These are phyloP conservation scores for Axilococcus clingmanii DNA, from an alignment of 139 green algal genomes.

Conservation along the genomic window DNA sequence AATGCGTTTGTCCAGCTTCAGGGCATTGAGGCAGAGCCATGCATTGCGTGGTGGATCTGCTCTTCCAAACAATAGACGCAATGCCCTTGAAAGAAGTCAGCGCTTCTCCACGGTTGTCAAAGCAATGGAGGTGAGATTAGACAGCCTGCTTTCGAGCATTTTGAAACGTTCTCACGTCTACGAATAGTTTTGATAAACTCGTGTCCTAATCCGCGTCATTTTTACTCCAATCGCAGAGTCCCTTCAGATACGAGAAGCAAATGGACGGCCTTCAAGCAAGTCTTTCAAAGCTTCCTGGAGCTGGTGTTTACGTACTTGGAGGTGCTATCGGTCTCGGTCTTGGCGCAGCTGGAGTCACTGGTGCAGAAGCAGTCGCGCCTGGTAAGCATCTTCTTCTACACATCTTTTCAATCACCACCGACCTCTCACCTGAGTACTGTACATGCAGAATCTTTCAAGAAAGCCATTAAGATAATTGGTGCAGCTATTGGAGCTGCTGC, in stretches of 20 bases:
- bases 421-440: neutral
- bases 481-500: slow-evolving; percentile 36
- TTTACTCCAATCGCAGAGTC: slow-evolving; percentile 34
- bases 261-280: slow-evolving; percentile 46
- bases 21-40: too few species aligned
- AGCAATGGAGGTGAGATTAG: too few species aligned
- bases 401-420: too few species aligned
- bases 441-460: slow-evolving; percentile 28
- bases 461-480: slow-evolving; percentile 18
- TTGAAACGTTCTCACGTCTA: too few species aligned
- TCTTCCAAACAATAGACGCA: too few species aligned
- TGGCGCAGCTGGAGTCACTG: slow-evolving; percentile 23
- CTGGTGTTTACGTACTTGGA: slow-evolving; percentile 49
- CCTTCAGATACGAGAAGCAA: slow-evolving; percentile 25
- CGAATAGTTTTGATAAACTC: too few species aligned
- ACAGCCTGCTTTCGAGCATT: too few species aligned
- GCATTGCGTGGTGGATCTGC: too few species aligned
- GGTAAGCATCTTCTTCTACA: slow-evolving; percentile 23
- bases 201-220: too few species aligned
- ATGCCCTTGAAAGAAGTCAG: too few species aligned
- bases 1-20: too few species aligned
- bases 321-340: slow-evolving; percentile 32
- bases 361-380: slow-evolving; percentile 22
- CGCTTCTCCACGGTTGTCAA: too few species aligned
- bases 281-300: slow-evolving; percentile 43